These are phyloP conservation scores for Leptosphaerulina australis DNA, from an alignment of 2,329 filamentous ascomycete species.

Conservation along the genomic window DNA sequence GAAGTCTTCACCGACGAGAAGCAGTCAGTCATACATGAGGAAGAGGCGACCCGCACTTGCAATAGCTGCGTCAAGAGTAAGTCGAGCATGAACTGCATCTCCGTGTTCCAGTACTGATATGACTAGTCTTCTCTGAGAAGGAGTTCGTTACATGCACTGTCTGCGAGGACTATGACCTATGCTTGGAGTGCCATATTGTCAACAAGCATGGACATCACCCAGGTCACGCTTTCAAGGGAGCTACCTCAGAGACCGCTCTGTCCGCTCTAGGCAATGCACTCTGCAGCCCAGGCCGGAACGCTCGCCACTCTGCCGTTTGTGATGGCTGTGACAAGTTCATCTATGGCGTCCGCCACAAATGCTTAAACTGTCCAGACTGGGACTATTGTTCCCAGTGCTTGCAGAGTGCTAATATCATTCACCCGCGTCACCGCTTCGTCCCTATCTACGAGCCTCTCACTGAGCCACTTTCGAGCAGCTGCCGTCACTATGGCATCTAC, in stretches of 20 bases:
- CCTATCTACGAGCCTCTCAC: constrained; percentile 78
- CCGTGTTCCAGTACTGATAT: constrained; percentile 30
- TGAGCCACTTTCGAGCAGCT: constrained; percentile 53
- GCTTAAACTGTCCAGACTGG: constrained; percentile 95
- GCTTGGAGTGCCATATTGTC: constrained; percentile 76
- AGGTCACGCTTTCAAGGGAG: constrained; percentile 77
- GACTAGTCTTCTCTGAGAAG: constrained; percentile 70
- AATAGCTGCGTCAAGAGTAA: constrained; percentile 70
- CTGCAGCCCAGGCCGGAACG: constrained; percentile 79
- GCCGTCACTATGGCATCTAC: constrained; percentile 81
- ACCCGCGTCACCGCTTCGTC: constrained; percentile 86
- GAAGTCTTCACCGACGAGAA: constrained; percentile 54
- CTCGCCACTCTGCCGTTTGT: constrained; percentile 85
- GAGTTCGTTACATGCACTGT: constrained; percentile 83
- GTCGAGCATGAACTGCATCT: constrained; percentile 14
- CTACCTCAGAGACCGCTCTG: constrained; percentile 63
- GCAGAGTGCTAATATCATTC: constrained; percentile 67
- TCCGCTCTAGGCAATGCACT: constrained; percentile 68
- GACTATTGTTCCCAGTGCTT: constrained; percentile 87
- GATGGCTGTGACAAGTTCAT: constrained; percentile 93
- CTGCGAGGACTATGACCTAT: constrained; percentile 93
- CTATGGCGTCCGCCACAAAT: constrained; percentile 91
- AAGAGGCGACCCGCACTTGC: constrained; percentile 67
- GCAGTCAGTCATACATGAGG: constrained; percentile 47
- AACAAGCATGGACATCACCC: constrained; percentile 90